Percentiles rank a stretch among this genome's conserved stretches.
phyloP scores from a whole-genome alignment of 2,329 filamentous ascomycete genomes.

The Cadophora malorum region DNA sequence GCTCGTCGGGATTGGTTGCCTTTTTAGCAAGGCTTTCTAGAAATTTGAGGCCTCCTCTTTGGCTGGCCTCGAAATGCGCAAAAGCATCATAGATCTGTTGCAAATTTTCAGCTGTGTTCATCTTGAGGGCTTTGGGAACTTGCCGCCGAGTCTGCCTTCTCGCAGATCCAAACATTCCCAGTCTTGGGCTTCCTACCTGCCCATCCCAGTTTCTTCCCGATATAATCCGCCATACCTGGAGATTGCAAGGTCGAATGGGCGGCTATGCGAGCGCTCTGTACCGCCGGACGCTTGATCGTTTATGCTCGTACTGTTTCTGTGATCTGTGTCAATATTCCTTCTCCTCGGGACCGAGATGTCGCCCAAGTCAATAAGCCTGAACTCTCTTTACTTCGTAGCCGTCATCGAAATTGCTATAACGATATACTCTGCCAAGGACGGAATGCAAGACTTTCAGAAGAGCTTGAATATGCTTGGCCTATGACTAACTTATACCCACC shows the following conservation, averaged over 20 bases:
- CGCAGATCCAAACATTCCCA: background rate
- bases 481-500: conserved; percentile 6
- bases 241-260: no score
- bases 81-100: background rate
- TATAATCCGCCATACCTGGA: no score
- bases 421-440: background rate
- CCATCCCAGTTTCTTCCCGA: no score
- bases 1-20: background rate
- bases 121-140: background rate
- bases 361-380: background rate
- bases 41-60: no score
- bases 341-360: background rate
- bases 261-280: no score
- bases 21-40: background rate
- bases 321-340: background rate
- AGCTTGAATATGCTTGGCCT: conserved; percentile 13
- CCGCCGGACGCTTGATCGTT: no score
- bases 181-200: background rate
- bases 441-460: background rate
- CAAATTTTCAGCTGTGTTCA: background rate
- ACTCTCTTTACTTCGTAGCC: background rate
- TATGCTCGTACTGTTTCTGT: no score
- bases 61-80: no score
- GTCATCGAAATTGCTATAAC: no score
- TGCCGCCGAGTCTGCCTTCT: background rate